A percentile compares a stretch with the other conserved stretches of the same genome.
These are phyloP conservation scores for Gossypium turneri DNA, from an alignment of 345 rosid genomes.

Conservation along the genomic window DNA sequence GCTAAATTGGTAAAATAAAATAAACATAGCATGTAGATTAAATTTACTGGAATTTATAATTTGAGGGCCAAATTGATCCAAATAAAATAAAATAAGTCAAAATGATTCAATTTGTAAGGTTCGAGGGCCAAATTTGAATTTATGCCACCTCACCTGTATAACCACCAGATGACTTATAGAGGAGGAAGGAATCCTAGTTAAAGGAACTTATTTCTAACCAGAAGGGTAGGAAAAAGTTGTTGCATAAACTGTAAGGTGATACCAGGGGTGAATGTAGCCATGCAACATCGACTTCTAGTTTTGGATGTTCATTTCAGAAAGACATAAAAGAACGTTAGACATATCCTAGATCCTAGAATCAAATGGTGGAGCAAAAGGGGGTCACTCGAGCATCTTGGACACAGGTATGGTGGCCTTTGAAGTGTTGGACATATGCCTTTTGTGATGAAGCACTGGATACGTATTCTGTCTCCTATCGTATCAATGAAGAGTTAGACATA, in stretches of 20 bases:
- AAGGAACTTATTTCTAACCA: not conserved
- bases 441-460: no score
- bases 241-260: not conserved
- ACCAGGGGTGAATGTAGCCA: not conserved
- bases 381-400: not conserved
- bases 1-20: not conserved
- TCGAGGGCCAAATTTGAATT: not conserved
- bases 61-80: not conserved
- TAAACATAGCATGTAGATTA: not conserved
- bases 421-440: no score
- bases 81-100: not conserved
- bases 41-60: not conserved
- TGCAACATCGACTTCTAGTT: not conserved
- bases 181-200: not conserved
- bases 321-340: not conserved
- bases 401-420: no score
- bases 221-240: not conserved
- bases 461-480: no score
- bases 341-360: not conserved
- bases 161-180: not conserved
- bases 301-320: not conserved
- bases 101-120: not conserved
- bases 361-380: not conserved
- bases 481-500: no score
- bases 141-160: not conserved